Percentiles rank a stretch among this genome's conserved stretches.
Evolutionary conservation across 306 rosid genomes (phyloP).

Genomic region (Gastrolobium bilobum): DNA sequence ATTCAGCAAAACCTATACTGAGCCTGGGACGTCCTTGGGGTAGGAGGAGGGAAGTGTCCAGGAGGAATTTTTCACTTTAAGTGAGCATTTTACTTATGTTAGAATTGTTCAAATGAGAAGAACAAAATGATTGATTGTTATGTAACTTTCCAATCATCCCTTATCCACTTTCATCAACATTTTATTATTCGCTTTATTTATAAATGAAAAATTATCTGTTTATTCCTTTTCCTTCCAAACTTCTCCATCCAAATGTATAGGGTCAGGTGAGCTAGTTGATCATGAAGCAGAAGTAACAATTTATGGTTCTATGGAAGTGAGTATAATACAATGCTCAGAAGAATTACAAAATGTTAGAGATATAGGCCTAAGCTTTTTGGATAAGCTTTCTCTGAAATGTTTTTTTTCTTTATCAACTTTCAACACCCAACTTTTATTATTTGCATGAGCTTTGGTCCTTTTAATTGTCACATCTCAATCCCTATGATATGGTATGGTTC

Average conservation of each 20-base stretch:
- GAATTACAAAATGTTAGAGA: slow-evolving; percentile 14
- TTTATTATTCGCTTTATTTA: no score
- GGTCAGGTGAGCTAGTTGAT: neutral
- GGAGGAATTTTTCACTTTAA: no score
- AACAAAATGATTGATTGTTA: no score
- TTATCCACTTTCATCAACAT: no score
- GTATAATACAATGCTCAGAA: neutral
- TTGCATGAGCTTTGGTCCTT: slow-evolving; percentile 28
- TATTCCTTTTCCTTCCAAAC: neutral
- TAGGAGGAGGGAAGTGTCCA: neutral
- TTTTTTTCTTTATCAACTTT: slow-evolving; percentile 15
- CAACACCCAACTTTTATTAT: neutral
- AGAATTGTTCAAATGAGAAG: no score
- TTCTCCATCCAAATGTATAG: neutral
- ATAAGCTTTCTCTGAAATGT: neutral
- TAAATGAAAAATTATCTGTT: no score
- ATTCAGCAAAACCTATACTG: neutral
- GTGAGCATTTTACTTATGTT: no score
- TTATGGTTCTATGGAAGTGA: neutral
- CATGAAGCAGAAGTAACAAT: neutral
- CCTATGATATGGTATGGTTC: neutral
- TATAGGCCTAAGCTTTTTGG: slow-evolving; percentile 4
- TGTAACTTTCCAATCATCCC: no score
- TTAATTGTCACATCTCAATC: neutral
- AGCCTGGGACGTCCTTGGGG: neutral